phyloP scores from a whole-genome alignment of 2,329 filamentous ascomycete species.

The Cephalotrichum gorgonifer region DNA sequence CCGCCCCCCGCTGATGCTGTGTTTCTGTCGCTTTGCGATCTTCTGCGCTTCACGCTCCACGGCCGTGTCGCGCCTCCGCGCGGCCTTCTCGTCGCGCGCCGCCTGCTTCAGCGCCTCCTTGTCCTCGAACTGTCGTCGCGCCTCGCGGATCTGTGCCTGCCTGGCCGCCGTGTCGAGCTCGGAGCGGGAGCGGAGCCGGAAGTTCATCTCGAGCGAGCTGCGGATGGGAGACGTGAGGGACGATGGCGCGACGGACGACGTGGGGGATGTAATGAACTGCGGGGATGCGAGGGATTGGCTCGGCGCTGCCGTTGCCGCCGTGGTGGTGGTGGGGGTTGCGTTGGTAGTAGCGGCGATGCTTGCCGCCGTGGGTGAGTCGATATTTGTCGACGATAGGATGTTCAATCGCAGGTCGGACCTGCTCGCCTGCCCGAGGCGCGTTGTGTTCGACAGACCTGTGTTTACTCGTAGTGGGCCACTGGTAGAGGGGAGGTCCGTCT shows the following conservation, averaged over 20 bases:
- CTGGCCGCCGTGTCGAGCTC: slow-evolving; percentile 46
- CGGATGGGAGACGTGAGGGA: slow-evolving; percentile 44
- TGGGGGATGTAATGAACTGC: slow-evolving; percentile 14
- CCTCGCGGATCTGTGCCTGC: slow-evolving; percentile 47
- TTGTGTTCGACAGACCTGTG: slow-evolving; percentile 19
- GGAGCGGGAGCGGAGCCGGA: slow-evolving; percentile 50
- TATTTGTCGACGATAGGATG: slow-evolving; percentile 9
- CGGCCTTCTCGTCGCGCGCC: slow-evolving; percentile 39
- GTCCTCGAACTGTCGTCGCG: slow-evolving; percentile 52
- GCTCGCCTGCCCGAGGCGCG: slow-evolving; percentile 30
- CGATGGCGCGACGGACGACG: slow-evolving; percentile 20
- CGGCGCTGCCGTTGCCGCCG: background rate
- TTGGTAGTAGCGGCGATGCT: too few species aligned
- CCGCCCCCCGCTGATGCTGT: slow-evolving; percentile 15
- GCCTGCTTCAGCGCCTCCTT: slow-evolving; percentile 47
- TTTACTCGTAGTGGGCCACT: slow-evolving; percentile 25
- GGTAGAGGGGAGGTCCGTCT: slow-evolving; percentile 21
- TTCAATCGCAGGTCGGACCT: slow-evolving; percentile 36
- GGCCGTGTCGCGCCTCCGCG: slow-evolving; percentile 46
- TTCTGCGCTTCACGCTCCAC: slow-evolving; percentile 44
- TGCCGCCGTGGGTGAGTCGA: slow-evolving; percentile 22
- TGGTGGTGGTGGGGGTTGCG: background rate
- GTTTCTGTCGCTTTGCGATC: slow-evolving; percentile 33
- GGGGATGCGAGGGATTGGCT: slow-evolving; percentile 15
- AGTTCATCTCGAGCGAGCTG: slow-evolving; percentile 46